phyloP scores from a whole-genome alignment of 305 asterid species.

The Fraxinus sp. region DNA sequence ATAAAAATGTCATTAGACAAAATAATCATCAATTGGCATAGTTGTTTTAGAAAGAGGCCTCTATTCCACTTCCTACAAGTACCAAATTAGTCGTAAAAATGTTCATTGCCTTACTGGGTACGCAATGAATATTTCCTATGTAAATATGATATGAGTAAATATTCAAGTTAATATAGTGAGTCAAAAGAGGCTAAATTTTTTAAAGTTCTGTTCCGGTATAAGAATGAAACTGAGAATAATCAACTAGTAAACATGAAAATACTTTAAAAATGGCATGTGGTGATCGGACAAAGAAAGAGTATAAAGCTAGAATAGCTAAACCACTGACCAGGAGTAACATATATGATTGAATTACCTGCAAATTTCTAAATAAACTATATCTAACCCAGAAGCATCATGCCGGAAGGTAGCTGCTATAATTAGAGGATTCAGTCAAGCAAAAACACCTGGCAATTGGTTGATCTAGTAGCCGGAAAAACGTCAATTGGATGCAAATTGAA shows the following conservation, averaged over 20 bases:
- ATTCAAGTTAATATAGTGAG: background rate
- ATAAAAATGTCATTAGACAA: conserved; percentile 14
- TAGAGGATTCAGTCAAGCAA: background rate
- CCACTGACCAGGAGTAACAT: background rate
- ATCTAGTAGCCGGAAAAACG: background rate
- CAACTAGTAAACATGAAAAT: background rate
- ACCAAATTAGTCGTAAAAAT: background rate
- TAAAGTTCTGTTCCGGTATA: background rate
- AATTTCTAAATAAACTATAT: background rate
- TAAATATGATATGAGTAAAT: background rate
- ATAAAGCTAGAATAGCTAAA: background rate
- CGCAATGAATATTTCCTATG: background rate
- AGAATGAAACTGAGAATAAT: background rate
- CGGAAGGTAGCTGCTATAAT: background rate
- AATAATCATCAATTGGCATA: conserved; percentile 6
- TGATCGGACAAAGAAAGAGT: background rate
- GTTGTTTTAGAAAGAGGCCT: background rate
- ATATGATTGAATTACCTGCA: background rate
- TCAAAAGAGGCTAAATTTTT: background rate
- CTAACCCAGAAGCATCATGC: background rate
- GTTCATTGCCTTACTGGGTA: background rate
- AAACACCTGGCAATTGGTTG: background rate
- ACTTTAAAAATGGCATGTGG: background rate
- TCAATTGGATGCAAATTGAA: background rate
- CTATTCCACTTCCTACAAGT: background rate